A percentile compares a stretch with the other conserved stretches of the same genome.
phyloP scores from a whole-genome alignment of 2,329 filamentous ascomycete genomes.

The Macrophomina pseudophaseolina region DNA sequence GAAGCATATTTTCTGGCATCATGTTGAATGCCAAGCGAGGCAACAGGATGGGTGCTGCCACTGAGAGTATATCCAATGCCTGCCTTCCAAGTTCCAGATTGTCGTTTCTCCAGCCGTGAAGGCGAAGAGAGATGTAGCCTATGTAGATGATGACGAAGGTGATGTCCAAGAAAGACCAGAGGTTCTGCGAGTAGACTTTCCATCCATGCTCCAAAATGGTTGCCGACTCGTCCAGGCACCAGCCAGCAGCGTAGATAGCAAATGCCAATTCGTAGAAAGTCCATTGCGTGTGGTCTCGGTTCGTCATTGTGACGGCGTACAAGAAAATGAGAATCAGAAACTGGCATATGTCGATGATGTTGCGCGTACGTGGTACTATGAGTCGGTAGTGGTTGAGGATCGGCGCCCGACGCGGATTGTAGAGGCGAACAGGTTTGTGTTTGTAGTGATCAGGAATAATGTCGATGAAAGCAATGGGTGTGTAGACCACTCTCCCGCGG shows the following conservation, averaged over 20 bases:
- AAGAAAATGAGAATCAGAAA: conserved; percentile 72
- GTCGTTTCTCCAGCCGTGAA: conserved; percentile 64
- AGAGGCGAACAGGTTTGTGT: conserved; percentile 78
- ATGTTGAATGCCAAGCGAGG: conserved; percentile 82
- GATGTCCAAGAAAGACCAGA: conserved; percentile 87
- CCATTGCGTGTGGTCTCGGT: conserved; percentile 63
- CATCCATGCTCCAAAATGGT: conserved; percentile 77
- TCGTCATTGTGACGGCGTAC: conserved; percentile 75
- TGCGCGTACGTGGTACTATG: conserved; percentile 79
- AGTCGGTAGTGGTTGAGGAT: conserved; percentile 84
- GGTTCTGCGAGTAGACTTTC: conserved; percentile 84
- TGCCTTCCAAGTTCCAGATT: conserved; percentile 62
- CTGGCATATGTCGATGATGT: conserved; percentile 74
- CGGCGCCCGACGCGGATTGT: conserved; percentile 76
- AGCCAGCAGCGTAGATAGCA: conserved; percentile 75
- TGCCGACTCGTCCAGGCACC: conserved; percentile 78
- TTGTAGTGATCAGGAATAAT: conserved; percentile 88
- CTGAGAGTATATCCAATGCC: conserved; percentile 77
- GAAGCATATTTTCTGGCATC: conserved; percentile 82
- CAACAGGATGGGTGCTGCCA: conserved; percentile 77
- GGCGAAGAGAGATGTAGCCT: conserved; percentile 69
- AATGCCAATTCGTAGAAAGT: conserved; percentile 69
- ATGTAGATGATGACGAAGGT: conserved; percentile 75
- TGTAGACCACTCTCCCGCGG: conserved; percentile 79
- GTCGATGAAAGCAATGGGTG: conserved; percentile 79